Base-by-base conservation (phyloP, 2,329 filamentous ascomycete genomes). In the Westerdykella ornata region DNA sequence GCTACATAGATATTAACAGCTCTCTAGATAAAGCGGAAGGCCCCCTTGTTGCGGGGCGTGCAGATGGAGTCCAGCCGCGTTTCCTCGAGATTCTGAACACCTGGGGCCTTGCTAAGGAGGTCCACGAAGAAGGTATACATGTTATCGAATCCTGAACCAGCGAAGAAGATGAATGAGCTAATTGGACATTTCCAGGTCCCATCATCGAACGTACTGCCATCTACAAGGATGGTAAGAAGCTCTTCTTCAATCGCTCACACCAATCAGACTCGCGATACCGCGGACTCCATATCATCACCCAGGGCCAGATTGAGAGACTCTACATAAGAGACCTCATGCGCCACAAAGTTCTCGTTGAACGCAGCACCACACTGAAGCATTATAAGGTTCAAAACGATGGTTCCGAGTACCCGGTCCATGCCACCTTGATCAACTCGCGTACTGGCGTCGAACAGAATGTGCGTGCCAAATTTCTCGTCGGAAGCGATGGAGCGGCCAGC, bases 301-400 rank as follows among this genome's bases (percentile, higher is more conserved):
- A 68, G 35, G 57, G 63, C 1, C 65, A 66, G 41, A 37, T 67
- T 7, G 64, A 67, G 45, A 46, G 56, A 11, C 62, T 68, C 26
- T 68, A 58, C 37, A 53, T 68, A 16, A 54, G 65, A 5, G 65
- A 68, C 41, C 44, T 68, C 5, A 31, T 52, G 3, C 53, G 65
- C 1, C 63, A 68, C 37, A 45, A 56, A 29, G 44, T 48, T 2
- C 44, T 66, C 1, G 62, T 67, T 2, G 62, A 65, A 43, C 54
- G 62, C 3, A 45, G 48, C 44, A 49, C 39, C 1, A 48, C 46
- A 18, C 28, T 62, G 14, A 47, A 42, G 13, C 46, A 53, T 3
- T 57, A 53, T 38, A 22, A 9, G 5, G 20, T 22, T 9, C 5
- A 22, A 9, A 22, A 22, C 5, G 16, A 13, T 33, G 14, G 38